Evolutionary conservation across 805 yeast species (phyloP), one percentile per base, ranked within the genome.

Genomic region (Kodamaea kakaduensis): DNA sequence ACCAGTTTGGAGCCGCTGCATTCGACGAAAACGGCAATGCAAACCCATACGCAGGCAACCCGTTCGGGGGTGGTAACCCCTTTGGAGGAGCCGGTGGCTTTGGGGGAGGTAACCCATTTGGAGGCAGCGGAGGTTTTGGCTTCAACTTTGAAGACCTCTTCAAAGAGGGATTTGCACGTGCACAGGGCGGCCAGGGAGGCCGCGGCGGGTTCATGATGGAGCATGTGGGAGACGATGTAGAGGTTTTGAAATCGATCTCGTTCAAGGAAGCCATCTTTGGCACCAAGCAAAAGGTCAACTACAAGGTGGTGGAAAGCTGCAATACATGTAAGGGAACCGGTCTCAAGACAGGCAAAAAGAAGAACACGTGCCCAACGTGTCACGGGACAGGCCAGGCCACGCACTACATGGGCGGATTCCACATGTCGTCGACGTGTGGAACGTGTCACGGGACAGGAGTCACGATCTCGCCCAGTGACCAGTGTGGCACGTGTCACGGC

Each of bases 321-420:
- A 57, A 62, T 9, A 73, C 87, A 0, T 93, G 99, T 67, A 58
- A 73, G 18, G 96, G 97, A 6, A 67, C 84, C 9, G 99, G 99
- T 2, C 60, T 93, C 63, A 86, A 90, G 57, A 52, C 67, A 9
- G 90, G 89, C 17, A 77, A 76, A 42, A 73, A 75, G 59, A 83
- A 85, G 52, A 64, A 78, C 8, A 84, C 95, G 0, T 93, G 98
- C 69, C 64, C 76, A 1, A 64, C 85, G 3, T 93, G 99, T 68
- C 86, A 87, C 38, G 99, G 99, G 39, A 77, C 95, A 0, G 99
- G 99, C 4, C 82, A 89, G 22, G 78, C 82, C 12, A 83, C 88
- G 14, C 97, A 90, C 50, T 70, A 79, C 31, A 73, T 84, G 54
- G 96, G 95, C 3, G 97, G 97, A 0, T 93, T 90, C 74, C 96